Evolutionary conservation across 2,329 filamentous ascomycete genomes (phyloP), one percentile per base, ranked within the genome.

Genomic region (Pseudogymnoascus sp.): DNA sequence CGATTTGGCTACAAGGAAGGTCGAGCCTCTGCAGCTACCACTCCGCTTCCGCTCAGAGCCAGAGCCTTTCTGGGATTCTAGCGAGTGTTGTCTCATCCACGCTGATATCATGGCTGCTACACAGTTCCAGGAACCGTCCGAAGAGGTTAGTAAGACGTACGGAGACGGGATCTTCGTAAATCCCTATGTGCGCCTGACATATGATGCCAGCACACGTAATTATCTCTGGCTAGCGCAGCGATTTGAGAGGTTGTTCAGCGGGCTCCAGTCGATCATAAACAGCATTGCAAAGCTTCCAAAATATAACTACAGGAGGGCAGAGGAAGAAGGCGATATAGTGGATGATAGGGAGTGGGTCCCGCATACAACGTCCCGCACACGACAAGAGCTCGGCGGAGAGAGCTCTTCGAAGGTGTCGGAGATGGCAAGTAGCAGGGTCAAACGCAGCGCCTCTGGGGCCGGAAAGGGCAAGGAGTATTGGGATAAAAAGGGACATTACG

Each of bases 121-220:
- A 11, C 29, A 29, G 10, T 55, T 55, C 29, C 76, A 75, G n/a
- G 74, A 70, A 11, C 70, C 69, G 61, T 73, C 71, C 43, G 74
- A 72, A 29, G 78, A 83, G 39, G 80, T 81, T 0, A 33, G n/a
- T 8, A 26, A 55, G 11, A 55, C 29, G 10, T 55, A 55, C n/a
- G 49, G 38, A 23, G 58, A 38, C 16, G 85, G 83, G 1, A 85
- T 90, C 60, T 91, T 84, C 70, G 83, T 91, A 78, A 92, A 92
- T 70, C 89, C 89, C 0, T 91, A 83, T 69, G 82, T 92, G 45
- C 83, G 89, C 16, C 87, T 90, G 4, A 85, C 88, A 1, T 91
- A 92, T 71, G 80, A 83, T 55, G 74, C 77, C 31, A 70, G 71
- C 3, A 83, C 84, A 0, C 78, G 89, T 7, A 75, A 75, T 0